A percentile compares a stretch with the other conserved stretches of the same genome.
Conservation (phyloP, 148 eudicot species). For the Cornus suecica region DNA sequence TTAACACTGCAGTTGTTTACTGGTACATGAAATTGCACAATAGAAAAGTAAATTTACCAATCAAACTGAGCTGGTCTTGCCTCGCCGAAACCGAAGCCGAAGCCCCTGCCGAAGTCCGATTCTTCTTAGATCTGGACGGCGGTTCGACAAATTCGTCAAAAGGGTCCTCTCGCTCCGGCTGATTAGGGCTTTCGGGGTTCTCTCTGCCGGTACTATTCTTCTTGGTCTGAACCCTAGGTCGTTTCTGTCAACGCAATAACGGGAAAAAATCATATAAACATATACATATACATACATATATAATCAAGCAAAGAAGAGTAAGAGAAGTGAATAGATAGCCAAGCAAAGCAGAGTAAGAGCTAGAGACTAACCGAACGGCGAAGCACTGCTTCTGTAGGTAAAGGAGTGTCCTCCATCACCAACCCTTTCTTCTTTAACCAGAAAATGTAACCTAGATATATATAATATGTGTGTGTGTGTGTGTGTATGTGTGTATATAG, state of each 20-base stretch:
- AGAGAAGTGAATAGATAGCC: background rate
- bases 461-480: background rate
- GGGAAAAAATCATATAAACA: too few relatives aligned
- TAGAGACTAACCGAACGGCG: constrained; percentile 53
- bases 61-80: constrained; percentile 39
- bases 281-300: too few relatives aligned
- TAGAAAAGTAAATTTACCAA: constrained; percentile 39
- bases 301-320: background rate
- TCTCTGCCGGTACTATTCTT: constrained; percentile 12
- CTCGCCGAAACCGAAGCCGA: constrained; percentile 19
- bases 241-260: constrained; percentile 48
- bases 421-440: background rate
- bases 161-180: constrained; percentile 45
- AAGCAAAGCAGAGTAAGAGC: background rate
- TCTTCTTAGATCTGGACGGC: constrained; percentile 58
- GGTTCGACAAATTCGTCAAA: constrained; percentile 65
- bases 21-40: background rate
- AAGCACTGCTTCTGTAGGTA: constrained; percentile 38
- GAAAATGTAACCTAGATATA: background rate
- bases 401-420: constrained; percentile 51
- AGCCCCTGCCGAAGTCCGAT: constrained; percentile 42
- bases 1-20: too few relatives aligned
- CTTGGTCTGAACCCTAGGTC: constrained; percentile 46
- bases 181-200: constrained; percentile 32
- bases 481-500: background rate